Base-by-base conservation (phyloP, 305 asterid species). In the Fraxinus sp. region DNA sequence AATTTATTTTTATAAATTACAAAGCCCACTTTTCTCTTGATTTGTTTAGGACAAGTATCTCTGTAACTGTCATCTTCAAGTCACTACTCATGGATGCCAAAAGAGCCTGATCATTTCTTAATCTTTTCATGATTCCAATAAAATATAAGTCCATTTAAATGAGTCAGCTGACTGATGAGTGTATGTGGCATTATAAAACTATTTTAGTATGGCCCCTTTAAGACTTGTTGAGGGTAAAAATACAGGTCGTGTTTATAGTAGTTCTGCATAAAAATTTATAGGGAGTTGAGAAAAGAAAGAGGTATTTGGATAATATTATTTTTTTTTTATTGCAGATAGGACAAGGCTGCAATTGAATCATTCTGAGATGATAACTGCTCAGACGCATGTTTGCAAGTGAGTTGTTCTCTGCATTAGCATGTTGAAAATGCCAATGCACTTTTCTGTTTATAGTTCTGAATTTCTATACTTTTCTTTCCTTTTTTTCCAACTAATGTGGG, bases 271-370 rank as follows among this genome's bases (percentile, higher is more conserved):
- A 66, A 66, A 66, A 66, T 24, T 66, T 66, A 64, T 10, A 9
- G 33, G 74, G 36, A 30, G 20, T 26, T 68, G 75, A 68, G 18
- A 30, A 70, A 5, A 24, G 35, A 64, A 64, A 70, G 10, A 6
- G 24, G 41, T 30, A 7, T 13, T 70, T 70, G 76, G 41, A 14
- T 24, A 64, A 2, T 64, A 22, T 24, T 26, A 9, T 64, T 32
- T 32, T 32, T 32, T 32, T 71, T 30, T 30, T 9, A 2, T 85
- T 86, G 83, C 93, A 95, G 99, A 95, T 87, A 92, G 95, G 86
- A 82, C 97, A 44, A 88, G 92, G 88, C 89, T 95, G 91, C 93
- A 80, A 13, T 85, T 95, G 87, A 91, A 93, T 88, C 93, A 93
- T 83, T 85, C 95, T 33, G 98, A 93, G 83, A 86, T 66, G 92